These are phyloP conservation scores for Thyridium curvatum DNA, from an alignment of 2,329 filamentous ascomycete genomes.

Conservation along the genomic window DNA sequence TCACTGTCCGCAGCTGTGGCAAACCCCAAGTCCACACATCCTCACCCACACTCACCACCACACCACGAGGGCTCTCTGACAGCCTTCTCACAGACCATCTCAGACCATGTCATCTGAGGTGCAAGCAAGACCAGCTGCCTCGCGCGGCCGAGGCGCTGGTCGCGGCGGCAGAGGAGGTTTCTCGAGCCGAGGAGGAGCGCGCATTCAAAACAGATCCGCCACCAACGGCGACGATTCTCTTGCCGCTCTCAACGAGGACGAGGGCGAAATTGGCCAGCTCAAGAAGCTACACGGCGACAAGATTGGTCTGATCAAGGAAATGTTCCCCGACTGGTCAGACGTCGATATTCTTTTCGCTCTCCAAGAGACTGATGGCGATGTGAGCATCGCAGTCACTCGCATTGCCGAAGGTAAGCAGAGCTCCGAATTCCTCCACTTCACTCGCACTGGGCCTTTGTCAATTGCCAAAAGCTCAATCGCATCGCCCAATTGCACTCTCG, in stretches of 20 bases:
- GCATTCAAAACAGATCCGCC: constrained; percentile 51
- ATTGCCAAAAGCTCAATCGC: not conserved
- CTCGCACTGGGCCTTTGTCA: not conserved
- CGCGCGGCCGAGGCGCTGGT: constrained; percentile 84
- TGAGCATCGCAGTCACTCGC: constrained; percentile 67
- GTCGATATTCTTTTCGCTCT: constrained; percentile 91
- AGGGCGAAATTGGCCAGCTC: constrained; percentile 85
- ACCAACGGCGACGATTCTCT: constrained; percentile 65
- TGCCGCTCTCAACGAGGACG: constrained; percentile 59
- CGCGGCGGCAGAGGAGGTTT: constrained; percentile 79
- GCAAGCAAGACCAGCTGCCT: constrained; percentile 73
- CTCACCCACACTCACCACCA: constrained; percentile 21
- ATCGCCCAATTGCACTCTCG: not conserved
- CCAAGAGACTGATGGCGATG: constrained; percentile 78
- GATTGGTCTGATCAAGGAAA: constrained; percentile 77
- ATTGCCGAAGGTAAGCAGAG: constrained; percentile 65
- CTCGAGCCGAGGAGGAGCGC: constrained; percentile 63
- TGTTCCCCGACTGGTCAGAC: constrained; percentile 94
- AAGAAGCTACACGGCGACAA: constrained; percentile 83
- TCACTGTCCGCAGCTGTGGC: too few relatives aligned
- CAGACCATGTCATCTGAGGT: constrained; percentile 90
- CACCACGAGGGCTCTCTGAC: constrained; percentile 14
- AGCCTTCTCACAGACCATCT: constrained; percentile 25
- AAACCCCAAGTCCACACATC: constrained; percentile 16
- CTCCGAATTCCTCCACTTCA: not conserved